These are phyloP conservation scores for Candida cerambycidarum DNA, from an alignment of 805 yeast species.

Conservation along the genomic window DNA sequence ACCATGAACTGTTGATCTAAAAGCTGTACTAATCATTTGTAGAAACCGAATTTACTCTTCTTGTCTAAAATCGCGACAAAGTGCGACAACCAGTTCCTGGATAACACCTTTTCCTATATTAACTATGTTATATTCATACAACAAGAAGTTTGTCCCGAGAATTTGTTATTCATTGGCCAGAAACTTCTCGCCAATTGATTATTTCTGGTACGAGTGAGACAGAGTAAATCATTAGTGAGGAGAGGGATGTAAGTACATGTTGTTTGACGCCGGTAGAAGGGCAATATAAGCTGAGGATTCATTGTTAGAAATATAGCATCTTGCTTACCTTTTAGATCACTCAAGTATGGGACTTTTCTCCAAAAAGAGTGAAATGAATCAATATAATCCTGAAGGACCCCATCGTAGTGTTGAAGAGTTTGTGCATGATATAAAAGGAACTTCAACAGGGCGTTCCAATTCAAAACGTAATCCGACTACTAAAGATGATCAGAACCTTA, in stretches of 20 bases:
- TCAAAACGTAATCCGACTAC: too few relatives aligned
- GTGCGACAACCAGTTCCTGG: too few relatives aligned
- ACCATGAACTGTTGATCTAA: background rate
- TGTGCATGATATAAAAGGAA: too few relatives aligned
- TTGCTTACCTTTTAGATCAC: background rate
- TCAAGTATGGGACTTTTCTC: background rate
- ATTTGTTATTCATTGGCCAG: background rate
- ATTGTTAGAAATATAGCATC: background rate
- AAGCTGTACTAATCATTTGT: background rate
- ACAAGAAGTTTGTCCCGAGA: background rate
- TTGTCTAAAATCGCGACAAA: too few relatives aligned
- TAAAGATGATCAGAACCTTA: too few relatives aligned
- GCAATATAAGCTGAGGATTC: background rate
- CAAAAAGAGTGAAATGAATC: too few relatives aligned
- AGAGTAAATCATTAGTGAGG: background rate
- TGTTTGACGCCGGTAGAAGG: constrained; percentile 1
- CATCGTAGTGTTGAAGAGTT: too few relatives aligned
- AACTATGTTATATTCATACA: background rate
- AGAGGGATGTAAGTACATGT: background rate
- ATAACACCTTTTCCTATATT: too few relatives aligned
- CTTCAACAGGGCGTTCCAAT: too few relatives aligned
- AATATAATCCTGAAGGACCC: too few relatives aligned
- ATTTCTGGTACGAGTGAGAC: background rate
- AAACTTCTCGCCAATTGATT: background rate
- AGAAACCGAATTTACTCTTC: background rate